A percentile compares a stretch with the other conserved stretches of the same genome.
Conservation (phyloP, 495 filamentous ascomycete genomes). For the Saxophila tyrrhenica region DNA sequence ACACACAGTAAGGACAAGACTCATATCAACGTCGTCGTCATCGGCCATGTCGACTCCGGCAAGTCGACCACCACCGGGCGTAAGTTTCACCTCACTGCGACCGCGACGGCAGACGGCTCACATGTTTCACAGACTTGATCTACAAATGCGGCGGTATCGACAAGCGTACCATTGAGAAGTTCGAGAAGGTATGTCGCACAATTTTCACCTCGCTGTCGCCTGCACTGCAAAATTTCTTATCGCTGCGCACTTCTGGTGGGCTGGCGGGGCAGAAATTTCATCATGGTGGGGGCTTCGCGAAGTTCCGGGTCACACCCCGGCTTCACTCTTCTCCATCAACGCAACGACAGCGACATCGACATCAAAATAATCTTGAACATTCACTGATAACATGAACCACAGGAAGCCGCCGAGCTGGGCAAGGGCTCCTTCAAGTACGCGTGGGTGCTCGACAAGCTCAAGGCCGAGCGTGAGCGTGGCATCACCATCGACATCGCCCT, state of each 20-base stretch:
- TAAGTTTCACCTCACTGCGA: constrained; percentile 31
- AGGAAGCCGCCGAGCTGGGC: constrained; percentile 98
- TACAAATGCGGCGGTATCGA: constrained; percentile 99
- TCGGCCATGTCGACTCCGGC: constrained; percentile 99
- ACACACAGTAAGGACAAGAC: constrained; percentile 66
- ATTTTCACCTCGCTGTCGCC: neutral
- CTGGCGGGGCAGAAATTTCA: constrained; percentile 22
- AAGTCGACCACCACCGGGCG: constrained; percentile 90
- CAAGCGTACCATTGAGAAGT: constrained; percentile 99
- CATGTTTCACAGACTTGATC: constrained; percentile 66
- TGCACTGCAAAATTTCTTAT: constrained; percentile 30
- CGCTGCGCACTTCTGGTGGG: constrained; percentile 21
- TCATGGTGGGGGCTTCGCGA: neutral
- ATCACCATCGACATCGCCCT: constrained; percentile 99
- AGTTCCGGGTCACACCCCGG: neutral
- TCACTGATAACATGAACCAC: constrained; percentile 31
- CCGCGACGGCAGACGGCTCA: constrained; percentile 23
- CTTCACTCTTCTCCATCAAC: neutral
- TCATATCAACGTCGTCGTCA: constrained; percentile 97
- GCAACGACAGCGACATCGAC: neutral
- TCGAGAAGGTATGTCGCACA: constrained; percentile 79
- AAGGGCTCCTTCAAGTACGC: constrained; percentile 99
- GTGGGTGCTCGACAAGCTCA: constrained; percentile 99
- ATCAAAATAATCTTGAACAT: neutral
- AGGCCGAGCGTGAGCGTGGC: constrained; percentile 99